Evolutionary conservation across 176 grass and related monocot species (phyloP).

Genomic region (Themeda triandra): DNA sequence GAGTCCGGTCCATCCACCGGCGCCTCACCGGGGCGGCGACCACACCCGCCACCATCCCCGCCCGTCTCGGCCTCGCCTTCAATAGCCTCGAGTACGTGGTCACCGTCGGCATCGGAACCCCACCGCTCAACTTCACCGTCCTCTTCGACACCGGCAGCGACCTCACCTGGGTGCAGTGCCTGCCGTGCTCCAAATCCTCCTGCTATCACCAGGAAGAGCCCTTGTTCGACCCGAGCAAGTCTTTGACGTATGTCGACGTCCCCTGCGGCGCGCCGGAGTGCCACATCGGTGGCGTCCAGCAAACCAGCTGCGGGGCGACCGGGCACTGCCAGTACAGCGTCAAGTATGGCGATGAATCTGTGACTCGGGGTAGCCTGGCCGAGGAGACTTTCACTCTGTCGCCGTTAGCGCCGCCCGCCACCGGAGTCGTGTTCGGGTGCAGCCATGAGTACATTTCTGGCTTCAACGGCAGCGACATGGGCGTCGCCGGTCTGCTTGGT

Average conservation of each 20-base stretch:
- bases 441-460: neutral
- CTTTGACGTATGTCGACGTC: conserved; percentile 29
- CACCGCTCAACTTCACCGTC: conserved; percentile 26
- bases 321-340: conserved; percentile 24
- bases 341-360: conserved; percentile 21
- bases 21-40: neutral
- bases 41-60: neutral
- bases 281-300: neutral
- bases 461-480: neutral
- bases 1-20: conserved; percentile 23
- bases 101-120: conserved; percentile 38
- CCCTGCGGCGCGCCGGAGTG: conserved; percentile 26
- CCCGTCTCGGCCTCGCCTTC: neutral
- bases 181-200: conserved; percentile 17
- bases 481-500: conserved; percentile 31
- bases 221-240: conserved; percentile 33
- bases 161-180: conserved; percentile 60
- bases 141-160: conserved; percentile 61
- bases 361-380: neutral
- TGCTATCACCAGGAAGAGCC: conserved; percentile 31
- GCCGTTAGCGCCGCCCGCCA: neutral
- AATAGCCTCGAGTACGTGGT: conserved; percentile 28
- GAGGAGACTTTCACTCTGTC: conserved; percentile 24
- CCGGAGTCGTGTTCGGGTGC: conserved; percentile 41
- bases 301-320: neutral